Evolutionary conservation across 768 basidiomycete species (phyloP).

Genomic region (Phaeotremella fagi): DNA sequence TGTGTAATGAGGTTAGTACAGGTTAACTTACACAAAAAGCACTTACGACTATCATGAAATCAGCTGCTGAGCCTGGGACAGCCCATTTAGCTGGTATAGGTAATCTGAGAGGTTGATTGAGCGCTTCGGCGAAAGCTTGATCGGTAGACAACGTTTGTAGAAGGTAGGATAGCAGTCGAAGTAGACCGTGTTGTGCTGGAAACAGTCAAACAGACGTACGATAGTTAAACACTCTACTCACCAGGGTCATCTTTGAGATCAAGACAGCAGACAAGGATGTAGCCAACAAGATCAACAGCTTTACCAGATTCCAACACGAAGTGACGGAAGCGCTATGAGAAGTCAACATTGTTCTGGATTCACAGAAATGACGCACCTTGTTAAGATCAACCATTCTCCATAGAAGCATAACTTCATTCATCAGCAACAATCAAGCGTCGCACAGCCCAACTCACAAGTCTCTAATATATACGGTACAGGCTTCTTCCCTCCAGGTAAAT

Average conservation of each 20-base stretch:
- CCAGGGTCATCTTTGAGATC: constrained; percentile 92
- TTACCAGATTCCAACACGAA: constrained; percentile 75
- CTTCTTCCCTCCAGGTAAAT: constrained; percentile 80
- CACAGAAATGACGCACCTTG: constrained; percentile 71
- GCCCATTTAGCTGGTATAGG: constrained; percentile 73
- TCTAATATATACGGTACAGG: constrained; percentile 77
- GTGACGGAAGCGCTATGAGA: constrained; percentile 78
- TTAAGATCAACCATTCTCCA: constrained; percentile 93
- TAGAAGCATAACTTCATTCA: constrained; percentile 50
- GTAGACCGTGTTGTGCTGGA: constrained; percentile 82
- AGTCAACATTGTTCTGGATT: no score
- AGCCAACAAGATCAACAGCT: constrained; percentile 68
- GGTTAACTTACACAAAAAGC: constrained; percentile 8
- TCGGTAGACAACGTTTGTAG: constrained; percentile 87
- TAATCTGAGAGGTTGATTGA: constrained; percentile 58
- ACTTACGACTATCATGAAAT: constrained; percentile 80
- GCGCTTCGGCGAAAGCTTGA: constrained; percentile 64
- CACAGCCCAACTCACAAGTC: constrained; percentile 57
- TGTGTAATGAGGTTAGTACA: constrained; percentile 39
- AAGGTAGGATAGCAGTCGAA: constrained; percentile 83
- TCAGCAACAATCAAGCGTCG: constrained; percentile 2
- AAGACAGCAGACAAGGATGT: constrained; percentile 72
- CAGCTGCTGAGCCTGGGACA: constrained; percentile 66
- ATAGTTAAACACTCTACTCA: constrained; percentile 50
- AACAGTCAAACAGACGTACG: not conserved